These are phyloP conservation scores for Phoma sp. DNA, from an alignment of 2,329 filamentous ascomycete genomes.

Conservation along the genomic window DNA sequence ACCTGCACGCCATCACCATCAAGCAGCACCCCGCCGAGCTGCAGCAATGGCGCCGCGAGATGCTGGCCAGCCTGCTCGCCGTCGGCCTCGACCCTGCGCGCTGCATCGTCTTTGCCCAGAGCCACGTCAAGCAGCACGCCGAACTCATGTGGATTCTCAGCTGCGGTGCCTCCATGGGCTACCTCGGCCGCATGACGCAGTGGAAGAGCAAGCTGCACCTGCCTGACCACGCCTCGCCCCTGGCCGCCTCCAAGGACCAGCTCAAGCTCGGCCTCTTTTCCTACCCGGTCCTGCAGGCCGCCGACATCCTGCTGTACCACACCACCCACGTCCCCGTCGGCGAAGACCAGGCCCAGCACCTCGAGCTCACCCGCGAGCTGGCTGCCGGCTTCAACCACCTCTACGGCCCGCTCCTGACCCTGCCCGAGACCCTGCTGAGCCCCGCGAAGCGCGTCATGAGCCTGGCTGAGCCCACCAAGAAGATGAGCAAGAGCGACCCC, in stretches of 20 bases:
- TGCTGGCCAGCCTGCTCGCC: conserved; percentile 80
- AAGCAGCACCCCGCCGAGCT: conserved; percentile 68
- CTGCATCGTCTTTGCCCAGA: conserved; percentile 84
- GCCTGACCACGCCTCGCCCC: conserved; percentile 62
- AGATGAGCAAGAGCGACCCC: conserved; percentile 93
- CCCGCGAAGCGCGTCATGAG: conserved; percentile 90
- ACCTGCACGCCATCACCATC: conserved; percentile 90
- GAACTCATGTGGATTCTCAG: conserved; percentile 98
- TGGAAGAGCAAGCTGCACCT: conserved; percentile 89
- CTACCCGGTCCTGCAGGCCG: conserved; percentile 94
- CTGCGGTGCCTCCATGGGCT: conserved; percentile 89
- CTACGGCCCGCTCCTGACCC: conserved; percentile 56
- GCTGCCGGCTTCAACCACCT: conserved; percentile 87
- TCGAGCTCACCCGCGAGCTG: conserved; percentile 89
- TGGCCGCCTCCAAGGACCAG: conserved; percentile 60
- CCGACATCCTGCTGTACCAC: conserved; percentile 85
- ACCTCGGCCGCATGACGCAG: conserved; percentile 97
- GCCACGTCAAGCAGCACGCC: conserved; percentile 76
- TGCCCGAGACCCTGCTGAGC: conserved; percentile 42
- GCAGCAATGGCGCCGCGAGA: conserved; percentile 72
- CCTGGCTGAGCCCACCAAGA: conserved; percentile 75
- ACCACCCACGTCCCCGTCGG: conserved; percentile 96
- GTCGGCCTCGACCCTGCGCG: conserved; percentile 82
- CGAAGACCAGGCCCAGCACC: conserved; percentile 92
- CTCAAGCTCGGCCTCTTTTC: conserved; percentile 92